phyloP scores from a whole-genome alignment of 306 rosid species.

The Trichosanthes truncata region DNA sequence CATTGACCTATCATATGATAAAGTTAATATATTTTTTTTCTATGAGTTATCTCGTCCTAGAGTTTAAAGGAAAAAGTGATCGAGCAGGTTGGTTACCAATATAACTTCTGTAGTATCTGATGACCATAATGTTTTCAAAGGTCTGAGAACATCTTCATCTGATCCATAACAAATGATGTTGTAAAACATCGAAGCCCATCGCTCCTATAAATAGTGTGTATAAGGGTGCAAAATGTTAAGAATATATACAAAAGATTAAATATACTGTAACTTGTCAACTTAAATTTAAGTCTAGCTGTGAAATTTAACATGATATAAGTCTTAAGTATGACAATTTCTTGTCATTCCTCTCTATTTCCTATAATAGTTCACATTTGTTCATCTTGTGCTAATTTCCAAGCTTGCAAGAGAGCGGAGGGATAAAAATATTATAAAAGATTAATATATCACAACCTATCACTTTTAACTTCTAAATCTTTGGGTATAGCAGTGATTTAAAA shows the following conservation, averaged over 20 bases:
- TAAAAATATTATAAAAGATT: background rate
- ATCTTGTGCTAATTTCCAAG: background rate
- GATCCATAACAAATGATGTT: constrained; percentile 10
- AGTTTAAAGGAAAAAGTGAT: background rate
- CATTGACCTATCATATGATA: constrained; percentile 12
- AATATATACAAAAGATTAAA: background rate
- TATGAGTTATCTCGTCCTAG: background rate
- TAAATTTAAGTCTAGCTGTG: background rate
- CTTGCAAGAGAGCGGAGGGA: background rate
- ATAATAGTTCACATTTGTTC: background rate
- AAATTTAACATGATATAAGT: background rate
- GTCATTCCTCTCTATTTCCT: background rate
- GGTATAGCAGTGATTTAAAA: too few species aligned
- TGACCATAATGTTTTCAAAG: background rate
- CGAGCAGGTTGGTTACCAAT: constrained; percentile 3
- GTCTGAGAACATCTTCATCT: background rate
- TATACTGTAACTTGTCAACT: background rate
- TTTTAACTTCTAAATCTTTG: background rate
- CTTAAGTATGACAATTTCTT: background rate
- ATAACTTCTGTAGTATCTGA: background rate
- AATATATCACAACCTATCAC: background rate
- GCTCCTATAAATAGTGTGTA: background rate
- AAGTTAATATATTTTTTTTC: background rate
- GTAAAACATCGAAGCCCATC: constrained; percentile 14
- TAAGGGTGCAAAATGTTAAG: background rate